Base-by-base conservation (phyloP, 1,284 basidiomycete genomes). In the Cutaneotrichosporon mucoides region DNA sequence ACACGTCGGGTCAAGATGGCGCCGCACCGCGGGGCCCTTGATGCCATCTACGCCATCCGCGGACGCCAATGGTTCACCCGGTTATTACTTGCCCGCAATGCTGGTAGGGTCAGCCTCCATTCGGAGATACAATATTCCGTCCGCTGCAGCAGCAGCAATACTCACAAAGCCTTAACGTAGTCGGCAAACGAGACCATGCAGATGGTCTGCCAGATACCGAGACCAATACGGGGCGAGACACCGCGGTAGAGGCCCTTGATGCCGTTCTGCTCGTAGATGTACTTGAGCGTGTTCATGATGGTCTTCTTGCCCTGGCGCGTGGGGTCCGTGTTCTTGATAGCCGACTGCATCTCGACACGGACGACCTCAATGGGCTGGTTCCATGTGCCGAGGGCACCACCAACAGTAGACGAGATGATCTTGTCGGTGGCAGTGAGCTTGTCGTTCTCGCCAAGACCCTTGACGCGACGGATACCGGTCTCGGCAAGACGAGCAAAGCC, bases 151-250 rank as follows among this genome's bases (percentile, higher is more conserved):
- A 24, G 3, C 24, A 2, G 24, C 36, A 15, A 35, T 38, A 56
- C 55, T 56, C 42, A 50, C 48, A 52, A 44, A 8, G 60, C 56
- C 51, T 62, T 62, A 66, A 96, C 92, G 72, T 93, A 93, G 79
- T 97, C 94, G 12, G 93, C 92, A 66, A 98, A 90, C 16, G 89
- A 92, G 65, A 98, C 94, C 94, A 98, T 98, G 83, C 93, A 98
- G 66, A 97, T 71, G 10, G 75, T 75, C 61, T 77, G 76, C 79
- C 78, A 78, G 53, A 73, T 69, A 51, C 76, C 95, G 62, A 99
- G 86, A 70, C 87, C 94, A 73, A 99, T 92, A 66, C 96, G 90
- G 54, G 96, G 96, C 0, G 92, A 90, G 16, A 99, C 94, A 72
- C 96, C 96, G 61, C 96, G 87, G 84, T 99, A 99, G 40, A 99